Evolutionary conservation across 345 rosid genomes (phyloP).

Genomic region (Eucalyptus cladocalyx): DNA sequence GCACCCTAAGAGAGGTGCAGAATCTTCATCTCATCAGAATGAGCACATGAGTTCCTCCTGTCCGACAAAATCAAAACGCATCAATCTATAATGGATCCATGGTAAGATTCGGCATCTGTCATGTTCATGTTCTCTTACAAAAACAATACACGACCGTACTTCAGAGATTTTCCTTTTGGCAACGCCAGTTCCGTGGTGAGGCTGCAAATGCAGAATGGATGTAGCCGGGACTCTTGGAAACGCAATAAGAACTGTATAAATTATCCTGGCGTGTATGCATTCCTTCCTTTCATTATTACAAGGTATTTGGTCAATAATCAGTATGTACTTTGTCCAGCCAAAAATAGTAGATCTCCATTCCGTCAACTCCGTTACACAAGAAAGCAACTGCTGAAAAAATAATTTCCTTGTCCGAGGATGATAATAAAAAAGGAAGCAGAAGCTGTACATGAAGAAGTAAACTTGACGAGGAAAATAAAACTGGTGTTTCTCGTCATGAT

Average conservation of each 20-base stretch:
- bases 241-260: neutral
- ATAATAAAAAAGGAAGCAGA: neutral
- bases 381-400: neutral
- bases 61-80: neutral
- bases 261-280: neutral
- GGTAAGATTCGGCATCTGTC: neutral
- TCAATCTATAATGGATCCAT: neutral
- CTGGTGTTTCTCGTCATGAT: neutral
- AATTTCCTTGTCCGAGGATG: neutral
- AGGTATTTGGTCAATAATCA: neutral
- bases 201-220: neutral
- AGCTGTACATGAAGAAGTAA: neutral
- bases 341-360: neutral
- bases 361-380: neutral
- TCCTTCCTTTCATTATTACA: neutral
- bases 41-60: neutral
- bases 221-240: neutral
- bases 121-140: neutral
- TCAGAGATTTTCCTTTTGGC: neutral
- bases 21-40: neutral
- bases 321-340: neutral
- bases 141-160: too few relatives aligned
- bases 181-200: neutral
- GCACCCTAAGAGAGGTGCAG: neutral
- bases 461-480: neutral